These are phyloP conservation scores for Fusarium sp. DNA, from an alignment of 2,329 filamentous ascomycete genomes.

Conservation along the genomic window DNA sequence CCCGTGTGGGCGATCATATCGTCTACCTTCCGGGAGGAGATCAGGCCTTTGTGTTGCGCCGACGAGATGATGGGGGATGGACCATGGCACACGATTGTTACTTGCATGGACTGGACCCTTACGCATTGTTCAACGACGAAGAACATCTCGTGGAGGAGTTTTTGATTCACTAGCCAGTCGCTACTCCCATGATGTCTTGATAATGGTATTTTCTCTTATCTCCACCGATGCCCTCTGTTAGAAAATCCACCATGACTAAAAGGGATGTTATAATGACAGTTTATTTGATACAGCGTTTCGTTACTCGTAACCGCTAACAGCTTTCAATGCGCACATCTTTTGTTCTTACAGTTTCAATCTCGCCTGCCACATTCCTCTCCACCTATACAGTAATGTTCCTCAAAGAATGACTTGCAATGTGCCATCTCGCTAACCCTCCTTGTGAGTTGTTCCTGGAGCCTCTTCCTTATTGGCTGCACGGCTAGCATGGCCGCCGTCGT, in stretches of 20 bases:
- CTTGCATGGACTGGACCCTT: slow-evolving; percentile 10
- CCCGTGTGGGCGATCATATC: background rate
- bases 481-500: background rate
- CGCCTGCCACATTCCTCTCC: too few species aligned
- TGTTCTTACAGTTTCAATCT: too few species aligned
- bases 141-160: slow-evolving; percentile 15
- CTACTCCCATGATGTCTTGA: background rate
- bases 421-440: slow-evolving; percentile 3
- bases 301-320: background rate
- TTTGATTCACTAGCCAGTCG: background rate
- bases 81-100: slow-evolving; percentile 16
- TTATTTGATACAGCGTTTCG: too few species aligned
- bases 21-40: slow-evolving; percentile 11
- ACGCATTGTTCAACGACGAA: slow-evolving; percentile 1
- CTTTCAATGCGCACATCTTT: too few species aligned
- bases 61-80: background rate
- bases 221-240: background rate
- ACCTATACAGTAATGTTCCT: too few species aligned
- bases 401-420: too few species aligned
- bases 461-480: slow-evolving; percentile 29
- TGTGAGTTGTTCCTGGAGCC: slow-evolving; percentile 16
- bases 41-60: slow-evolving; percentile 1
- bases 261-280: background rate
- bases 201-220: background rate
- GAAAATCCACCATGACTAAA: background rate